Evolutionary conservation across 768 basidiomycete species (phyloP).

Genomic region (Trametes coccinea): DNA sequence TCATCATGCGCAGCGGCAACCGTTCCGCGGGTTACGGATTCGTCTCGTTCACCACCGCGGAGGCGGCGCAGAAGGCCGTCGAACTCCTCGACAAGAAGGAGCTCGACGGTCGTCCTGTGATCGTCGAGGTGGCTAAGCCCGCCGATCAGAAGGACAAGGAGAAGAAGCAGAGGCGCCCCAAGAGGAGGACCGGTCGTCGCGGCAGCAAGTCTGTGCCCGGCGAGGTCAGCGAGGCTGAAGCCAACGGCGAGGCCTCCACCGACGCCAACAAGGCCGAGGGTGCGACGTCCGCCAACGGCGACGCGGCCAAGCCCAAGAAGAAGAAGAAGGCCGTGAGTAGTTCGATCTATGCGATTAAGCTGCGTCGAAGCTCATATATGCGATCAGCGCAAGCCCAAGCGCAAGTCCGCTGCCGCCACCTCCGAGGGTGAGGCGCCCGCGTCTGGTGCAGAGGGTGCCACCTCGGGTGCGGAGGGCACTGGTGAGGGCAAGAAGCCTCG

Average conservation of each 20-base stretch:
- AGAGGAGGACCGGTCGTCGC: constrained; percentile 83
- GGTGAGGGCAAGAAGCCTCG: constrained; percentile 49
- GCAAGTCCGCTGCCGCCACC: constrained; percentile 37
- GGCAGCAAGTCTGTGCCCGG: constrained; percentile 86
- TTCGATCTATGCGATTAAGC: constrained; percentile 12
- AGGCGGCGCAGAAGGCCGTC: constrained; percentile 86
- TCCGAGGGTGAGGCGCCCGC: constrained; percentile 36
- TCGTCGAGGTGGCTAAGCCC: constrained; percentile 93
- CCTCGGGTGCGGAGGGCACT: not conserved
- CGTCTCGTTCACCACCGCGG: constrained; percentile 76
- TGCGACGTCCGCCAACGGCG: constrained; percentile 50
- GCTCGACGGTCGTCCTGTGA: constrained; percentile 85
- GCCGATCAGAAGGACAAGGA: constrained; percentile 84
- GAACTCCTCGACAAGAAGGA: constrained; percentile 83
- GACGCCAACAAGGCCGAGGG: constrained; percentile 51
- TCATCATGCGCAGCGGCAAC: constrained; percentile 75
- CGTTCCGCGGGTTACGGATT: constrained; percentile 94
- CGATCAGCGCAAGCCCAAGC: constrained; percentile 49
- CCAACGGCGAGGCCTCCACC: constrained; percentile 67
- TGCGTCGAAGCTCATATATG: constrained; percentile 20
- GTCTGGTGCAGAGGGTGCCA: constrained; percentile 25
- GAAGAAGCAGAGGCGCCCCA: constrained; percentile 71
- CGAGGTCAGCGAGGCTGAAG: constrained; percentile 88
- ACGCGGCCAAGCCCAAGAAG: constrained; percentile 69
- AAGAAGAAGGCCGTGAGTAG: constrained; percentile 76